These are phyloP conservation scores for Fraxinus latifolia DNA, from an alignment of 305 asterid species.

Conservation along the genomic window DNA sequence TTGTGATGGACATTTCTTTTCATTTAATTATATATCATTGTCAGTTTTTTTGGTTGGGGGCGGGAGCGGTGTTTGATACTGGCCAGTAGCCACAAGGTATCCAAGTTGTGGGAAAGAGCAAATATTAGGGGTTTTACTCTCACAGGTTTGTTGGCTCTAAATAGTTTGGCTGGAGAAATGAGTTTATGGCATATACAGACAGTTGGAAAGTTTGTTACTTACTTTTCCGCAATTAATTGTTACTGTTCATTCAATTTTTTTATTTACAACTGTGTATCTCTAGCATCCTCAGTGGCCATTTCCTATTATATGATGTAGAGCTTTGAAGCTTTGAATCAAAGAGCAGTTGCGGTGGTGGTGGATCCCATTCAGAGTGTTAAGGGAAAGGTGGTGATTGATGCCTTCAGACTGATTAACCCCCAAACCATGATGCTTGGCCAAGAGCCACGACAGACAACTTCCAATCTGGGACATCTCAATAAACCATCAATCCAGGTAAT, in stretches of 20 bases:
- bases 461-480: constrained; percentile 92
- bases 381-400: constrained; percentile 98
- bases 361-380: constrained; percentile 99
- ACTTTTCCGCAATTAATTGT: background rate
- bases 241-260: background rate
- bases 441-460: constrained; percentile 97
- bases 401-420: constrained; percentile 90
- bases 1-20: background rate
- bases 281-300: constrained; percentile 1
- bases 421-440: constrained; percentile 99
- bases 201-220: background rate
- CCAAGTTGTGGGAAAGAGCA: background rate
- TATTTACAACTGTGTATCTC: background rate
- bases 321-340: constrained; percentile 95
- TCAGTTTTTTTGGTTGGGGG: background rate
- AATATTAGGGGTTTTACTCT: background rate
- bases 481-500: constrained; percentile 93
- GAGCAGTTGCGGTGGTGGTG: constrained; percentile 98
- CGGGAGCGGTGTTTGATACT: background rate
- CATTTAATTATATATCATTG: background rate
- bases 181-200: background rate
- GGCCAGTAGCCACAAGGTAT: background rate
- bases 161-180: background rate
- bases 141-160: background rate
- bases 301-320: constrained; percentile 51